Conservation (phyloP, 257 asterid species). For the Gardenia jasminoides region DNA sequence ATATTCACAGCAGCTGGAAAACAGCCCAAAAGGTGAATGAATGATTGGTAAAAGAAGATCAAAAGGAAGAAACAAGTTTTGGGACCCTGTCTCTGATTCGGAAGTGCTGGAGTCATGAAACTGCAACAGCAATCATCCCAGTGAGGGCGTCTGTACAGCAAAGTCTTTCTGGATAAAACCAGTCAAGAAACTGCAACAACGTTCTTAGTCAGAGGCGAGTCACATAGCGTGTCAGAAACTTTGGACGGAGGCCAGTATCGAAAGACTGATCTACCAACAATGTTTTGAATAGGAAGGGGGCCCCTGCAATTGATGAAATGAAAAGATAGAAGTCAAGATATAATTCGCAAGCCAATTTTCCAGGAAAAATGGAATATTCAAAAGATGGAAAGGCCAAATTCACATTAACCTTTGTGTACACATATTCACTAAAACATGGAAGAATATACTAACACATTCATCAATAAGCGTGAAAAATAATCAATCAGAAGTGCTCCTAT, state of each 20-base stretch:
- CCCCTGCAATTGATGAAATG: constrained; percentile 31
- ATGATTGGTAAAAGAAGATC: not conserved
- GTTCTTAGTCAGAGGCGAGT: constrained; percentile 3
- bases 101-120: constrained; percentile 6
- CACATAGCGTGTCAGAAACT: constrained; percentile 27
- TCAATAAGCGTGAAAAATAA: not conserved
- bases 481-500: not conserved
- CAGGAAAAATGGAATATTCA: not conserved
- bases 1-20: constrained; percentile 20
- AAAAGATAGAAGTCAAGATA: not conserved
- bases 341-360: not conserved
- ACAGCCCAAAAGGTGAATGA: not conserved
- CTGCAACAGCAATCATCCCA: constrained; percentile 7
- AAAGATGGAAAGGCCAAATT: not conserved
- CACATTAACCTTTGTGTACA: no score
- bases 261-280: constrained; percentile 40
- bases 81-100: not conserved
- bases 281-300: constrained; percentile 37
- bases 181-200: constrained; percentile 20
- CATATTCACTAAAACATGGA: not conserved
- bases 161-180: not conserved
- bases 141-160: not conserved
- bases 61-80: not conserved
- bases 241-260: constrained; percentile 47
- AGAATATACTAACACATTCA: no score